Evolutionary conservation across 1,139 yeast genomes (phyloP).

Genomic region (Suzukiozyma palmioleophila): DNA sequence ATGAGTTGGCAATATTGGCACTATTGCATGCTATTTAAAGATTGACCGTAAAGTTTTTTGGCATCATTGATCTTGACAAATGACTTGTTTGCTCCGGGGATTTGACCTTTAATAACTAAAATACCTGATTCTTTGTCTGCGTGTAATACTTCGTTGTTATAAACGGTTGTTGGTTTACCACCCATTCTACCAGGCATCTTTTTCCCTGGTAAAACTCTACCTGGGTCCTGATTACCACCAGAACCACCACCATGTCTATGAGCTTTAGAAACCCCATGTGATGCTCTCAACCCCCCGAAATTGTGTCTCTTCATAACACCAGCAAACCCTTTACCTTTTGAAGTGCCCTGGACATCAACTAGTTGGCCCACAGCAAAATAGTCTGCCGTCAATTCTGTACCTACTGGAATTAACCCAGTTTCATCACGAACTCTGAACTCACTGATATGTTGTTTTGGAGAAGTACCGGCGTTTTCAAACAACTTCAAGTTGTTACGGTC

Average conservation of each 20-base stretch:
- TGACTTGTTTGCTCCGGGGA: conserved; percentile 84
- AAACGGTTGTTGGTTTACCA: conserved; percentile 64
- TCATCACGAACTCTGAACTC: conserved; percentile 77
- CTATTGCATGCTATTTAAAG: conserved; percentile 13
- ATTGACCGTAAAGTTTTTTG: conserved; percentile 39
- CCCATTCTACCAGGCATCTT: conserved; percentile 99
- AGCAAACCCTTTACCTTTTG: conserved; percentile 95
- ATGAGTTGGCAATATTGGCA: neutral
- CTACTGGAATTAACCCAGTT: conserved; percentile 66
- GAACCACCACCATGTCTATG: conserved; percentile 98
- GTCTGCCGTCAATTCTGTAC: conserved; percentile 76
- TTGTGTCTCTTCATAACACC: conserved; percentile 98
- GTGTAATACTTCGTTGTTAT: conserved; percentile 72
- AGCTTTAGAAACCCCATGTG: conserved; percentile 93
- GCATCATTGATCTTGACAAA: conserved; percentile 79
- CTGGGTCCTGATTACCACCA: conserved; percentile 94
- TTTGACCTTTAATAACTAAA: conserved; percentile 80
- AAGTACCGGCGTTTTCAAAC: conserved; percentile 72
- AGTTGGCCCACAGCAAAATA: conserved; percentile 80
- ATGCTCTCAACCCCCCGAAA: conserved; percentile 85
- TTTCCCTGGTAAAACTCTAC: conserved; percentile 93
- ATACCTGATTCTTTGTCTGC: conserved; percentile 80
- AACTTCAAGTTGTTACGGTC: conserved; percentile 69
- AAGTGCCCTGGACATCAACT: conserved; percentile 72
- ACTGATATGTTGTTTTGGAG: conserved; percentile 71